A percentile compares a stretch with the other conserved stretches of the same genome.
phyloP scores from a whole-genome alignment of 495 filamentous ascomycete species.

The Pyrenula aspistea region DNA sequence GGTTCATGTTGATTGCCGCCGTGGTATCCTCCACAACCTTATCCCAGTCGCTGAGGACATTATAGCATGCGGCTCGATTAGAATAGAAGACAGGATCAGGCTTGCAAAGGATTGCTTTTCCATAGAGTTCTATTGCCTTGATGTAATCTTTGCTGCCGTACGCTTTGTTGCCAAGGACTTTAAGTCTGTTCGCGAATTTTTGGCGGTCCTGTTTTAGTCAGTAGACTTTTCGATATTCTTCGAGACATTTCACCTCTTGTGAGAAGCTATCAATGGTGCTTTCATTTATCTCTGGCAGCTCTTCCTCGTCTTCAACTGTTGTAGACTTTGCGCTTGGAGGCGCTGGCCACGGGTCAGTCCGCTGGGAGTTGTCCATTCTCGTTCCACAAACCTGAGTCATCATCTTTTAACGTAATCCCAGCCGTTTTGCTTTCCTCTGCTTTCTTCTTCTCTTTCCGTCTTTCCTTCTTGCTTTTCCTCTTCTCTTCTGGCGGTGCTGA shows the following conservation, averaged over 20 bases:
- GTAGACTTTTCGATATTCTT: neutral
- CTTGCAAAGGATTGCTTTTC: slow-evolving; percentile 91
- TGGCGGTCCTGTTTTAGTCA: slow-evolving; percentile 43
- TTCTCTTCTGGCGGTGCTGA: slow-evolving; percentile 7
- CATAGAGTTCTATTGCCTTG: slow-evolving; percentile 84
- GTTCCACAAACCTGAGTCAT: slow-evolving; percentile 5
- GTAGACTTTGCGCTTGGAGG: slow-evolving; percentile 35
- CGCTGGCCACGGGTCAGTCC: slow-evolving; percentile 5
- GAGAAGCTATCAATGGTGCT: slow-evolving; percentile 55
- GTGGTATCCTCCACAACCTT: slow-evolving; percentile 97
- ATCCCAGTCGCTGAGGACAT: slow-evolving; percentile 80
- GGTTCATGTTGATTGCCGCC: slow-evolving; percentile 81
- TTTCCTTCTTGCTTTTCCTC: slow-evolving; percentile 32
- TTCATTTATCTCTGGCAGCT: slow-evolving; percentile 80
- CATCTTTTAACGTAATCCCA: slow-evolving; percentile 14
- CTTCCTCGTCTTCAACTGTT: slow-evolving; percentile 55
- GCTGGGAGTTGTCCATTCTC: neutral
- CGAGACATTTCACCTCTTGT: slow-evolving; percentile 39
- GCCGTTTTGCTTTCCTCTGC: slow-evolving; percentile 60
- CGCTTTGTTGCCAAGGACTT: slow-evolving; percentile 91
- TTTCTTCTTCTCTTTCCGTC: slow-evolving; percentile 41
- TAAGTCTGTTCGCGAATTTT: slow-evolving; percentile 78
- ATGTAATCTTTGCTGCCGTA: slow-evolving; percentile 88
- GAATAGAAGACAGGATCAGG: slow-evolving; percentile 97
- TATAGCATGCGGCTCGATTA: slow-evolving; percentile 95